Percentiles rank a stretch among this genome's conserved stretches.
Conservation (phyloP, 1,284 basidiomycete genomes). For the Ustilago lituana region DNA sequence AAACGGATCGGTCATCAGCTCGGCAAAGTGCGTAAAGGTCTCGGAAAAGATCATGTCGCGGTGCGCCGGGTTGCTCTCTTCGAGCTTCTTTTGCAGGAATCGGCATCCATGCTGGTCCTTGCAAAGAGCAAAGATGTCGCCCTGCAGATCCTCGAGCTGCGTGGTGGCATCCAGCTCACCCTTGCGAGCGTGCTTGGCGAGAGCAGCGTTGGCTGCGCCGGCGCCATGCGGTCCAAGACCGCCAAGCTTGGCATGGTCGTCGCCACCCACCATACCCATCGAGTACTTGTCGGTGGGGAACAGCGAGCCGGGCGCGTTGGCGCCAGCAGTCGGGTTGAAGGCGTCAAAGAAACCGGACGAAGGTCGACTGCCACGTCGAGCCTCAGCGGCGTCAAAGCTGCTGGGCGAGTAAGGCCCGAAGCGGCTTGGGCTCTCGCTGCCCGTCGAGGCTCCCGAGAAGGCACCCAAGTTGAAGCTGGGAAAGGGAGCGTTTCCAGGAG, state of each 20-base stretch:
- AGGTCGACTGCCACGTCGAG: constrained; percentile 43
- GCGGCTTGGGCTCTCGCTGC: constrained; percentile 47
- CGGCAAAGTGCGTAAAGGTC: constrained; percentile 96
- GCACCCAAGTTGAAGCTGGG: constrained; percentile 49
- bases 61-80: constrained; percentile 80
- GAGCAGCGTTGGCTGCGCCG: constrained; percentile 20
- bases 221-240: constrained; percentile 19
- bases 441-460: constrained; percentile 33
- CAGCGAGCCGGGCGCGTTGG: constrained; percentile 39
- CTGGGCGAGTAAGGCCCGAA: constrained; percentile 51
- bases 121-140: constrained; percentile 89
- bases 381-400: constrained; percentile 36
- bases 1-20: constrained; percentile 99
- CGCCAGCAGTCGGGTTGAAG: constrained; percentile 48
- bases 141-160: constrained; percentile 91
- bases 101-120: constrained; percentile 99
- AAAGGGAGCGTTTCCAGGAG: constrained; percentile 19
- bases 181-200: constrained; percentile 71
- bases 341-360: constrained; percentile 59
- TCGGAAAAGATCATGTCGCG: constrained; percentile 99
- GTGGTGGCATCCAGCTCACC: constrained; percentile 85
- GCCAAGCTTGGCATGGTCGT: constrained; percentile 37
- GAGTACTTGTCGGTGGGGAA: constrained; percentile 49
- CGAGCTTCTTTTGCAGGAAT: constrained; percentile 98
- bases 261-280: constrained; percentile 36